Evolutionary conservation across 371 early-diverging fungal species (phyloP), one percentile per base, ranked within the genome.

Genomic region (Lichtheimia hyalospora): DNA sequence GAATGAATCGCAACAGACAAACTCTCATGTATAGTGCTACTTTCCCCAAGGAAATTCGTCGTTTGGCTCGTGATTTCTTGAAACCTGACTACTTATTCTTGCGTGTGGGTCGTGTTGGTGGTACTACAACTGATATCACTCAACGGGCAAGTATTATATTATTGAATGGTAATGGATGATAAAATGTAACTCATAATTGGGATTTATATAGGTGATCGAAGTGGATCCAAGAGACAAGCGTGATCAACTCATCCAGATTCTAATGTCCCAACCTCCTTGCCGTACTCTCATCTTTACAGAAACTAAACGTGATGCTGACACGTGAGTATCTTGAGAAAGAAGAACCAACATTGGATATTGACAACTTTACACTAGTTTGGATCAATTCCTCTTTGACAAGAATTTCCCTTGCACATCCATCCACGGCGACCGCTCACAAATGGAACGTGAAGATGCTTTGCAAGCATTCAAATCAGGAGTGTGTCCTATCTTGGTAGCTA

Each of bases 11-110:
- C 20, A 88, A 94, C 53, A 82, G 95, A 40, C 97, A 96, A 72
- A 96, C 96, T 12, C 82, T 97, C 16, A 94, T 99, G 94, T 97
- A 95, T 88, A 89, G 89, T 59, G 99, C 99, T 0, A 99, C 99
- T 0, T 96, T 96, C 92, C 97, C 97, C 12, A 89, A 82, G 68
- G 88, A 90, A 56, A 95, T 99, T 5, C 86, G 90, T 58, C 64
- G 69, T 40, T 77, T 99, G n/a, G 97, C 97, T 5, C 77, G 86
- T n/a, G 92, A 91, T 63, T 97, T 92, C 68, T 79, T 93, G 73
- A 82, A 76, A 14, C 91, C 95, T 52, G 54, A 67, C 27, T 64
- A 66, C 20, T 54, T 70, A 2, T 64, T 69, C 28, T 49, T 62
- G 49, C 62, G 58, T 24, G 72, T 68, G 18, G 70, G 70, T 18